These are phyloP conservation scores for Pachyrhizus erosus DNA, from an alignment of 306 rosid species.

Conservation along the genomic window DNA sequence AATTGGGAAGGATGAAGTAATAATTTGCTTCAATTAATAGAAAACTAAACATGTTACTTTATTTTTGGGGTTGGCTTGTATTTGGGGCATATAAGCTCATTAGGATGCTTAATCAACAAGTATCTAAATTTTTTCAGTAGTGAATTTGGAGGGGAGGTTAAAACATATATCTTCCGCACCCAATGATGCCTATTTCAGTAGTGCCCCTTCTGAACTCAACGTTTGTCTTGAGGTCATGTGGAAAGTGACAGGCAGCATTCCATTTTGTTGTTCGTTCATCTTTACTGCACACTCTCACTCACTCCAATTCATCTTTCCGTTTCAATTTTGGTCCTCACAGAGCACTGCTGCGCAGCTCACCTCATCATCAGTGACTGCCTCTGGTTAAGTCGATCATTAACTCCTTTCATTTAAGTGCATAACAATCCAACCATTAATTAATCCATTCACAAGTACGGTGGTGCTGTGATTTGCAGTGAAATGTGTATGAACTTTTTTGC, in stretches of 20 bases:
- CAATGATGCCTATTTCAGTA: too few species aligned
- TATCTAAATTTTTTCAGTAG: not conserved
- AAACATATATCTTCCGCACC: not conserved
- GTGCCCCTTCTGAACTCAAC: not conserved
- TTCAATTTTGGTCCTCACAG: not conserved
- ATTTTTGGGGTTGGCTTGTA: not conserved
- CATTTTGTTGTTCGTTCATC: not conserved
- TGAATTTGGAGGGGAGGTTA: not conserved
- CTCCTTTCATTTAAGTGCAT: slow-evolving; percentile 7
- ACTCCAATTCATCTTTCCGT: not conserved
- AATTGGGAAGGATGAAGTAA: not conserved
- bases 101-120: not conserved
- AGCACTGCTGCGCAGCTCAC: not conserved
- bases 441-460: not conserved
- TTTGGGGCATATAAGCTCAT: not conserved
- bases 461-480: not conserved
- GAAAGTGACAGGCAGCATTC: slow-evolving; percentile 52
- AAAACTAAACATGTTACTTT: slow-evolving; percentile 3
- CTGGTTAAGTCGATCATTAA: slow-evolving; percentile 8
- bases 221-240: slow-evolving; percentile 43
- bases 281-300: not conserved
- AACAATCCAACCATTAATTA: not conserved
- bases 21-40: not conserved
- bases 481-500: slow-evolving; percentile 42
- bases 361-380: not conserved